phyloP scores from a whole-genome alignment of 495 filamentous ascomycete genomes.

The Aspergillus sclerotiicarbonarius region DNA sequence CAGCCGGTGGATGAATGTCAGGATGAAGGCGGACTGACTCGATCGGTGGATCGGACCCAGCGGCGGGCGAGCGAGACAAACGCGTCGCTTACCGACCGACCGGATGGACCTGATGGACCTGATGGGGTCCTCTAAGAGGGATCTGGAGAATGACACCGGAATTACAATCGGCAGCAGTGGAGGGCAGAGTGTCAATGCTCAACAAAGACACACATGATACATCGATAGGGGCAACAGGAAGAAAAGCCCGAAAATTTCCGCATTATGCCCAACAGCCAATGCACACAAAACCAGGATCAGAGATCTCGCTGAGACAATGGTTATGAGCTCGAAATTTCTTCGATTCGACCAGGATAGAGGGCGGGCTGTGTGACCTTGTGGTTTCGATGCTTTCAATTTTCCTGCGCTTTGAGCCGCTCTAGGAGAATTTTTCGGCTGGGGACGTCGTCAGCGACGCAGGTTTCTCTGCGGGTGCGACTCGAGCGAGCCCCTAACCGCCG shows the following conservation, averaged over 20 bases:
- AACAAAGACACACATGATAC: no score
- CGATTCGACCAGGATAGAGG: not conserved
- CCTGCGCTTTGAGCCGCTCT: not conserved
- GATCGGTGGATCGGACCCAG: slow-evolving; percentile 8
- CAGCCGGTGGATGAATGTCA: not conserved
- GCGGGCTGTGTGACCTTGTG: not conserved
- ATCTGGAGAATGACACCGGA: not conserved
- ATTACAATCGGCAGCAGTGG: not conserved
- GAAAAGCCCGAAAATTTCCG: no score
- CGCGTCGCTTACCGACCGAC: not conserved
- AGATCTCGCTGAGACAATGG: no score
- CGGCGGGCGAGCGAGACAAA: slow-evolving; percentile 1
- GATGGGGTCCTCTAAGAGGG: not conserved
- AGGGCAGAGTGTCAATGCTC: no score
- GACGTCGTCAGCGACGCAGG: not conserved
- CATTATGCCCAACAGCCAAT: no score
- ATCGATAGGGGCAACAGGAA: no score
- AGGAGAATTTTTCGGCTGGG: not conserved
- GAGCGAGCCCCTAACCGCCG: not conserved
- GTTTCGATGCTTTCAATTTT: not conserved
- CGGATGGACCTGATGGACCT: not conserved
- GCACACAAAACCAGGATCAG: no score
- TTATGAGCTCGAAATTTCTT: no score
- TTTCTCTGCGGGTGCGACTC: not conserved
- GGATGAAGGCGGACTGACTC: not conserved